These are phyloP conservation scores for Plasmodium malariae DNA, from an alignment of 169 alveolate species.

Conservation along the genomic window DNA sequence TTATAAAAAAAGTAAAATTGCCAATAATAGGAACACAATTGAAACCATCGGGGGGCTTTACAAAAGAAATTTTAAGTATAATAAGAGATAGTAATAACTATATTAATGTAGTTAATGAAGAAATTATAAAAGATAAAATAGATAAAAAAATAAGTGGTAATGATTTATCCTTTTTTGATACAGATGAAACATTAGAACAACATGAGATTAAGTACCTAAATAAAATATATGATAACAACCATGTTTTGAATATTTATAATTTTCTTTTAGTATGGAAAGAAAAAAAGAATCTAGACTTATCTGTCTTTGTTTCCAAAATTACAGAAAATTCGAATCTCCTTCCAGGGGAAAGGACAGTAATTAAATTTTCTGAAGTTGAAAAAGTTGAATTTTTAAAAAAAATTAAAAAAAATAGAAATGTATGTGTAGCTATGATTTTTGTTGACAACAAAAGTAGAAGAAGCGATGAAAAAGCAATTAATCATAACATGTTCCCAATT, in stretches of 20 bases:
- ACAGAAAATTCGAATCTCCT: slow-evolving; percentile 52
- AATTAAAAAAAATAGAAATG: slow-evolving; percentile 61
- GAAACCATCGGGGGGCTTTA: slow-evolving; percentile 74
- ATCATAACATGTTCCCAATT: slow-evolving; percentile 61
- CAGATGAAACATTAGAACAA: slow-evolving; percentile 48
- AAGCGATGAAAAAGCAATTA: slow-evolving; percentile 27
- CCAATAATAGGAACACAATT: slow-evolving; percentile 74
- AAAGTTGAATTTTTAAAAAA: slow-evolving; percentile 66
- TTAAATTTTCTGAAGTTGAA: slow-evolving; percentile 66
- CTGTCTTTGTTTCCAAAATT: slow-evolving; percentile 67
- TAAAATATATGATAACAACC: slow-evolving; percentile 61
- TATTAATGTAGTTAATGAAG: slow-evolving; percentile 53
- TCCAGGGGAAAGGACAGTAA: slow-evolving; percentile 72
- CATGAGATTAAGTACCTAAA: slow-evolving; percentile 62
- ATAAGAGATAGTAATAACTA: slow-evolving; percentile 53
- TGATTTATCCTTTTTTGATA: slow-evolving; percentile 68
- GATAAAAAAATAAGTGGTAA: slow-evolving; percentile 36
- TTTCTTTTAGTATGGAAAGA: slow-evolving; percentile 66
- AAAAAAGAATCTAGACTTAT: slow-evolving; percentile 55
- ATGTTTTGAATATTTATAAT: slow-evolving; percentile 52
- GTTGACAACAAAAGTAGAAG: slow-evolving; percentile 47
- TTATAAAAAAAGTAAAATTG: slow-evolving; percentile 49
- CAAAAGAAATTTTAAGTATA: slow-evolving; percentile 48
- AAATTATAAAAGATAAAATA: slow-evolving; percentile 57
- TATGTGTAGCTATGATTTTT: slow-evolving; percentile 72